Conservation (phyloP, 2,329 filamentous ascomycete genomes). For the Pseudophaeomoniella oleicola region DNA sequence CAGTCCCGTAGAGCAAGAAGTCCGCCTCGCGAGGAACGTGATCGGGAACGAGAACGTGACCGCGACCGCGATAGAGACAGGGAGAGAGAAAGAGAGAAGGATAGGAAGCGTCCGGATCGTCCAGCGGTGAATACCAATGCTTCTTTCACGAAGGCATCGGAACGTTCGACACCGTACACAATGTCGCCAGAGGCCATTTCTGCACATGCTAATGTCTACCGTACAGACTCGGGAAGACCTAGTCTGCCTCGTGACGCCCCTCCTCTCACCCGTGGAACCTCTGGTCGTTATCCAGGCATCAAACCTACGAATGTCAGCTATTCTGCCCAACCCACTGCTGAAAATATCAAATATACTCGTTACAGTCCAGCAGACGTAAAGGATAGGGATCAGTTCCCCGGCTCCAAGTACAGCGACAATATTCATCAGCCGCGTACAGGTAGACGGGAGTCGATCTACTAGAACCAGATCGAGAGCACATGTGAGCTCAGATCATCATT, state of each 20-base stretch:
- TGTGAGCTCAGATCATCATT: no score
- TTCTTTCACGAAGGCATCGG: background rate
- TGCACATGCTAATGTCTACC: background rate
- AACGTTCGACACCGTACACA: background rate
- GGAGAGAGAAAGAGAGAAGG: background rate
- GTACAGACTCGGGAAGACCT: background rate
- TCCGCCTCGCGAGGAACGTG: background rate
- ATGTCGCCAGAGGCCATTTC: background rate
- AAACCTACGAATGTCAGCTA: background rate
- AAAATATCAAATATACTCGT: background rate
- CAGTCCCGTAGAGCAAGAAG: background rate
- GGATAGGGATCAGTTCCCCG: background rate
- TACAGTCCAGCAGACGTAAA: background rate
- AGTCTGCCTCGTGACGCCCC: background rate
- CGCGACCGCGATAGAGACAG: background rate
- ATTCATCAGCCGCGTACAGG: background rate
- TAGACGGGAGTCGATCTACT: background rate
- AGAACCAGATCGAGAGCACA: no score
- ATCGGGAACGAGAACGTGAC: constrained; percentile 1
- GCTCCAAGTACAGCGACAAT: background rate
- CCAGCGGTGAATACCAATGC: background rate
- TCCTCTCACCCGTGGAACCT: background rate
- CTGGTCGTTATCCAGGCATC: background rate
- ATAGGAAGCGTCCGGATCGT: background rate
- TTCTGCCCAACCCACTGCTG: background rate